Base-by-base conservation (phyloP, 768 basidiomycete species). In the Pleurotus salmoneostramineus region DNA sequence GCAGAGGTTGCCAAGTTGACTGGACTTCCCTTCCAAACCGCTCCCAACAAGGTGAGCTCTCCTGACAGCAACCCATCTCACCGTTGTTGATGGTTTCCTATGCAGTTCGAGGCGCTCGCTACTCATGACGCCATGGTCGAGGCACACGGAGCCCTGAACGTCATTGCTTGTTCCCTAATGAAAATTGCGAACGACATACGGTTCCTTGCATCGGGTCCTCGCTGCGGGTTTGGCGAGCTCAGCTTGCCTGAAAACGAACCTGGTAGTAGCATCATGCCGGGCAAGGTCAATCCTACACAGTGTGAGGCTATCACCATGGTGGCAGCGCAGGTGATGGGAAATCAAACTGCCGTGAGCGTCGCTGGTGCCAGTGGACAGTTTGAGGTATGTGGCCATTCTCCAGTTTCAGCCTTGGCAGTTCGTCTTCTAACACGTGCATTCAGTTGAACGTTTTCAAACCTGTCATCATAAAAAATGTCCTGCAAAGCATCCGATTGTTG, bases 121-220 rank as follows among this genome's bases (percentile, higher is more conserved):
- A 80, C 91, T n/a, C 97, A 99, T 71, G 97, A 99, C 72, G 97
- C 97, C 5, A 85, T 99, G 57, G 93, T 98, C 17, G 97, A 99
- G 75, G 86, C 95, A 7, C 96, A 98, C 58, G 97, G 97, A 56
- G 96, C 95, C 12, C 83, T 99, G 63, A 98, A 98, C 73, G 91
- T 92, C 45, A 72, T 99, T 56, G 97, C 97, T n/a, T 92, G 90
- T 69, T 97, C 94, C 6, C 76, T 98, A 63, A 97, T 98, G 94
- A 99, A 99, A 82, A 98, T 99, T 66, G 96, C 96, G 50, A 98
- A 99, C 70, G 97, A 99, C 68, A 96, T 99, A 69, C 89, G 97
- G 54, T 98, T 90, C 82, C 89, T 99, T 64, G 96, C 88, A 27
- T 98, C 96, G 50, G 97, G 97, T 57, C 97, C 97, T 58, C 90